phyloP scores from a whole-genome alignment of 352 stramenopile genomes.

The Pythium inflatum region DNA sequence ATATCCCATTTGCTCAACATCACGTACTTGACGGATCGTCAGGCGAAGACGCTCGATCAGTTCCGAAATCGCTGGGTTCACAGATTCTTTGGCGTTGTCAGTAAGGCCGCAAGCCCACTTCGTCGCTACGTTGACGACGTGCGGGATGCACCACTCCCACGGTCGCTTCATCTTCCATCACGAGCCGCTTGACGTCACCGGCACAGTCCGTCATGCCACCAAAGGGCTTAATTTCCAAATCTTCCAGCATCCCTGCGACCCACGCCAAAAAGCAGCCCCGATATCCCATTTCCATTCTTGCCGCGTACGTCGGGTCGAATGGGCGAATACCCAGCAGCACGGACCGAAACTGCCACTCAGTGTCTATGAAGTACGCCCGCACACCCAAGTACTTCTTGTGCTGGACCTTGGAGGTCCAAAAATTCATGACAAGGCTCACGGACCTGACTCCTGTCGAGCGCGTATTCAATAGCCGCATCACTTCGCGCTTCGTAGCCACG shows the following conservation, averaged over 20 bases:
- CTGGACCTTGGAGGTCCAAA: slow-evolving; percentile 13
- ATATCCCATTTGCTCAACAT: background rate
- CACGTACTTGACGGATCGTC: slow-evolving; percentile 7
- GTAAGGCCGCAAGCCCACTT: slow-evolving; percentile 7
- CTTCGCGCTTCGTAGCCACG: slow-evolving; percentile 1
- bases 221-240: background rate
- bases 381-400: slow-evolving; percentile 18
- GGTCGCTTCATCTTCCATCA: background rate
- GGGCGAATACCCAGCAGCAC: background rate
- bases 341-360: background rate
- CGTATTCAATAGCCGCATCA: background rate
- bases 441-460: background rate
- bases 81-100: background rate
- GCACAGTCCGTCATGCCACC: slow-evolving; percentile 6
- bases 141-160: slow-evolving; percentile 18
- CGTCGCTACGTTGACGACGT: slow-evolving; percentile 3
- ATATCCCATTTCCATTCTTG: background rate
- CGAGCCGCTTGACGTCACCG: background rate
- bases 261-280: background rate
- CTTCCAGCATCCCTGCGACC: background rate
- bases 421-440: slow-evolving; percentile 10
- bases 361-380: slow-evolving; percentile 5
- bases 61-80: slow-evolving; percentile 2
- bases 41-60: background rate
- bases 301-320: slow-evolving; percentile 2